Conservation (phyloP, 208 protist species). For the Wallacemonas collosoma region DNA sequence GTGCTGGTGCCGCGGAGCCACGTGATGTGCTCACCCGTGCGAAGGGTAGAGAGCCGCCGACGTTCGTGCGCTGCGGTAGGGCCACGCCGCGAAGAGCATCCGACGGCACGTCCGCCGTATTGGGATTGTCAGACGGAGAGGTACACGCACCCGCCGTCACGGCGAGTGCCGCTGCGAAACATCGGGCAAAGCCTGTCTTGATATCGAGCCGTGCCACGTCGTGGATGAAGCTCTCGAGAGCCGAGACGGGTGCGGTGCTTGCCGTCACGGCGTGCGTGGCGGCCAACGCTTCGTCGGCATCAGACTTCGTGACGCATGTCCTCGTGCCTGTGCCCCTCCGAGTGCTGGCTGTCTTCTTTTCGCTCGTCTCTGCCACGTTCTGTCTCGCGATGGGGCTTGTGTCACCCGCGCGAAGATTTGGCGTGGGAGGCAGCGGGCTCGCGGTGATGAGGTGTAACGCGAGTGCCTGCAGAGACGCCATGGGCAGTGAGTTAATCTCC, state of each 20-base stretch:
- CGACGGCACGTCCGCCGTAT: neutral
- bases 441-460: neutral
- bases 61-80: neutral
- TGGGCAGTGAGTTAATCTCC: slow-evolving; percentile 9
- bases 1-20: neutral
- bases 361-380: no score
- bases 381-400: no score
- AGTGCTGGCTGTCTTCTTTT: no score
- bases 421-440: neutral
- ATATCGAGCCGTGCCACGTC: slow-evolving; percentile 11
- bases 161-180: neutral
- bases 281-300: no score
- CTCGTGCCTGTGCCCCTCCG: no score
- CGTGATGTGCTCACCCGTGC: neutral
- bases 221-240: neutral
- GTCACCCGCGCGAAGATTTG: no score
- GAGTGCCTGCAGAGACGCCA: neutral
- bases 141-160: neutral
- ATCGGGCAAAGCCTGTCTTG: neutral
- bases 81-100: neutral
- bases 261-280: no score
- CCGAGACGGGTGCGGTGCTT: no score
- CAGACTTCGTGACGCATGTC: no score
- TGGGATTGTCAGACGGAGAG: neutral
- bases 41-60: neutral